Evolutionary conservation across 495 filamentous ascomycete genomes (phyloP), one percentile per base, ranked within the genome.

Genomic region (Rostrohypoxylon terebratum): DNA sequence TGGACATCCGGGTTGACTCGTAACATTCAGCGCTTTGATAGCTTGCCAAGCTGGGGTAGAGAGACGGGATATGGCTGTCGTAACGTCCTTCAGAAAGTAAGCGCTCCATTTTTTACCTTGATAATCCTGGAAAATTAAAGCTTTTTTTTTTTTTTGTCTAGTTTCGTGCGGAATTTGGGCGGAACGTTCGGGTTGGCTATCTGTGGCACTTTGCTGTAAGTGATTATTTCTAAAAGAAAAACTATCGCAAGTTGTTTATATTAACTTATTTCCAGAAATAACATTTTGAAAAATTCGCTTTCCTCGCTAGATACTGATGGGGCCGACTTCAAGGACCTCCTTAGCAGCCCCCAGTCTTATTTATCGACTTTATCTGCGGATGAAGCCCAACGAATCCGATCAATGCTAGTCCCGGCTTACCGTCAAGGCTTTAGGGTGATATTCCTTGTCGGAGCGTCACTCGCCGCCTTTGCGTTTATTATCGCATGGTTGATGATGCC

Each of bases 41-140:
- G 85, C 85, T 9, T 77, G 86, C 14, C 85, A 87, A 73, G 85
- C 85, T 5, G 84, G 85, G 1, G 85, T 87, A 21, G 82, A 82
- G 20, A 77, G 85, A 72, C 76, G 80, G 25, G 84, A 88, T 33
- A 88, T 87, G 85, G 86, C 86, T 16, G 83, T 87, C 7, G 83
- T 87, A 13, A 88, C 86, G 5, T 79, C 83, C 4, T 85, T 85
- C 64, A 78, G 86, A 34, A 88, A 87, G 85, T 87, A 74, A 62
- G 82, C 69, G 21, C 21, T 8, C 10, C 18, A 20, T 9, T 14
- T 20, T 7, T n/a, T 34, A 38, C 28, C 21, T 28, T 8, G 23
- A 28, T 45, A 20, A 8, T 8, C 28, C 2, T 28, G 28, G 6
- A 3, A 8, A 33, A 2, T 36, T 45, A 66, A 65, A 31, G 34